Percentiles rank a stretch among this genome's conserved stretches.
These are phyloP conservation scores for Paramyrothecium sp. DNA, from an alignment of 2,329 filamentous ascomycete species.

Conservation along the genomic window DNA sequence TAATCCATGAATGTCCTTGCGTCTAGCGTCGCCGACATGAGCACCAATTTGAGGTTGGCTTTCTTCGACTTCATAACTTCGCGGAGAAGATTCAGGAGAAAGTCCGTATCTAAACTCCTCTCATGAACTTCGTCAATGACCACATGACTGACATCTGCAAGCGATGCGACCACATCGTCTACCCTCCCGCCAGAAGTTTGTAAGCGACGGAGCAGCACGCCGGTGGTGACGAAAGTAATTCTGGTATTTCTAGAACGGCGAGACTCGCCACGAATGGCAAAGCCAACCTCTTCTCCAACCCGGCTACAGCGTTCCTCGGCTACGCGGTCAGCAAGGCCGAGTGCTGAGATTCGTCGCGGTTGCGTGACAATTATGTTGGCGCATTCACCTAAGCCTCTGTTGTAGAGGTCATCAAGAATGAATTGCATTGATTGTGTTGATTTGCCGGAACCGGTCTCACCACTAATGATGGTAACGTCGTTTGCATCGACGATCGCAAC, in stretches of 20 bases:
- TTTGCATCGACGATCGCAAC: conserved; percentile 71
- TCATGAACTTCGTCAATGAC: conserved; percentile 98
- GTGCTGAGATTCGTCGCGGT: conserved; percentile 87
- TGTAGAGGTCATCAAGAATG: conserved; percentile 86
- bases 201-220: conserved; percentile 85
- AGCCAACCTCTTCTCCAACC: conserved; percentile 87
- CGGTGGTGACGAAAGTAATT: conserved; percentile 94
- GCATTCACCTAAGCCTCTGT: conserved; percentile 67
- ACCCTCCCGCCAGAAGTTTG: conserved; percentile 82
- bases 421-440: conserved; percentile 97
- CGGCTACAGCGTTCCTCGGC: conserved; percentile 82
- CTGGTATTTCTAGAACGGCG: conserved; percentile 72
- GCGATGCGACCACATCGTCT: conserved; percentile 75
- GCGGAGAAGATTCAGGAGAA: conserved; percentile 81
- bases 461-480: conserved; percentile 94
- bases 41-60: conserved; percentile 81
- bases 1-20: conserved; percentile 82
- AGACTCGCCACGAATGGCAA: conserved; percentile 87
- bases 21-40: conserved; percentile 97
- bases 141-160: conserved; percentile 90
- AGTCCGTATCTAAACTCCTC: conserved; percentile 90
- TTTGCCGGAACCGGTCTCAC: conserved; percentile 95
- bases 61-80: conserved; percentile 74
- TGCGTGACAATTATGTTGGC: conserved; percentile 96
- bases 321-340: conserved; percentile 91